Base-by-base conservation (phyloP, 2,329 filamentous ascomycete species). In the Penicillium sp. region DNA sequence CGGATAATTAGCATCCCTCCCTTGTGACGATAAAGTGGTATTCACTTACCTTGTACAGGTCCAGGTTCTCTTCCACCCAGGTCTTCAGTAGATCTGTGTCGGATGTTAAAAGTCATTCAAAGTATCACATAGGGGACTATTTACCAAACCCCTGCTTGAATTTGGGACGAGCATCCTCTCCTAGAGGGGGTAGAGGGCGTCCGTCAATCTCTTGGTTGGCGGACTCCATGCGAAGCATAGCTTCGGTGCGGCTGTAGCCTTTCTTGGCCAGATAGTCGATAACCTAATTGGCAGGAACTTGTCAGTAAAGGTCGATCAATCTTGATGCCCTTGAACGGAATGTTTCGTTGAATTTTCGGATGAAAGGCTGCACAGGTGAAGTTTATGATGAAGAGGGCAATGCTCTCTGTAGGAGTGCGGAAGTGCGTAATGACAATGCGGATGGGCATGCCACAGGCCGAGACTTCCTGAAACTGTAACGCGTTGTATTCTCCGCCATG, bases 261-360 rank as follows among this genome's bases (percentile, higher is more conserved):
- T 96, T 92, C 72, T 99, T 99, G 2, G 91, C 84, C 1, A 99
- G 80, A 71, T 99, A 99, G 64, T 99, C 94, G 8, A 96, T 92
- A 3, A 99, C 86, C 85, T 88, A 65, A 33, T 42, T 21, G n/a
- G 5, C 5, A 28, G 10, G 45, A 13, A 42, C 15, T 18, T n/a
- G 41, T 42, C 10, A 42, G 41, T 15, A 5, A 28, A 28, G 12
- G 36, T n/a, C 18, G 9, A 9, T 16, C 18, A 10, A 21, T 21
- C 36, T 23, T 39, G 16, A 39, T 10, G 18, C 9, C 4, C 6
- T 39, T 13, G 42, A 33, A 45, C 48, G 24, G 48, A 50, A 42
- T 10, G 24, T 28, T 24, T 45, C 16, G 10, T 23, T 12, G 8
- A 16, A n/a, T n/a, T n/a, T 36, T n/a, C 18, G n/a, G 15, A 9